A percentile compares a stretch with the other conserved stretches of the same genome.
phyloP scores from a whole-genome alignment of 768 basidiomycete genomes.

The Podaxis sp. region DNA sequence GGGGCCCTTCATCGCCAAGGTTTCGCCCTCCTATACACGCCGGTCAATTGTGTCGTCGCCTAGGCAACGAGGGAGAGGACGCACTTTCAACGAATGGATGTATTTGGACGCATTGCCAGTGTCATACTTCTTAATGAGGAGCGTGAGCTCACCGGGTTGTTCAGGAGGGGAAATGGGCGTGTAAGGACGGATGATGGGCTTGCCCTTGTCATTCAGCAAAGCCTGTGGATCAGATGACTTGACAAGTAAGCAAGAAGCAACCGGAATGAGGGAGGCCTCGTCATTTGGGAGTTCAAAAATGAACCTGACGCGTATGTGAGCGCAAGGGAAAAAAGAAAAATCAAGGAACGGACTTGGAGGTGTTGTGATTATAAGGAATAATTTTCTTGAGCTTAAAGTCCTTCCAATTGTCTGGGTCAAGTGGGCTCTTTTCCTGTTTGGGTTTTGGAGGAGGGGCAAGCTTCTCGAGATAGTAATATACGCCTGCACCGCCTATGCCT shows the following conservation, averaged over 20 bases:
- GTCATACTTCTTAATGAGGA: constrained; percentile 87
- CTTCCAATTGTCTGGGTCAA: constrained; percentile 73
- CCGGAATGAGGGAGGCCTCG: constrained; percentile 74
- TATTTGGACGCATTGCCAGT: constrained; percentile 82
- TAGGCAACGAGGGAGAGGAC: constrained; percentile 5
- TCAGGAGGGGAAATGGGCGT: constrained; percentile 87
- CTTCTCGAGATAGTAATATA: constrained; percentile 52
- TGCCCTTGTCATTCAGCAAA: constrained; percentile 75
- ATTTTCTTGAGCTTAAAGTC: constrained; percentile 83
- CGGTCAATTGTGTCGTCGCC: constrained; percentile 1
- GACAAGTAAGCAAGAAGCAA: constrained; percentile 78
- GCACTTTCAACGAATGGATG: constrained; percentile 71
- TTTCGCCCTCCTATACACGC: constrained; percentile 61
- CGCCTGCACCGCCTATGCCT: constrained; percentile 42
- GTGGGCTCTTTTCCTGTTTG: constrained; percentile 62
- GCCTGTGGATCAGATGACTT: constrained; percentile 68
- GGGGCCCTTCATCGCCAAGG: constrained; percentile 87
- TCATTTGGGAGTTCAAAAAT: constrained; percentile 79
- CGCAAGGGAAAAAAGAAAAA: constrained; percentile 1
- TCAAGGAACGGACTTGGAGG: constrained; percentile 55
- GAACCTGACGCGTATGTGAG: constrained; percentile 45
- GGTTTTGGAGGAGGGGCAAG: constrained; percentile 26
- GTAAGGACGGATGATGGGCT: constrained; percentile 88
- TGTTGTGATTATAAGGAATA: constrained; percentile 93
- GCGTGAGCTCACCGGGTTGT: constrained; percentile 67